These are phyloP conservation scores for Blastocystis sp. DNA, from an alignment of 352 stramenopile genomes.

Conservation along the genomic window DNA sequence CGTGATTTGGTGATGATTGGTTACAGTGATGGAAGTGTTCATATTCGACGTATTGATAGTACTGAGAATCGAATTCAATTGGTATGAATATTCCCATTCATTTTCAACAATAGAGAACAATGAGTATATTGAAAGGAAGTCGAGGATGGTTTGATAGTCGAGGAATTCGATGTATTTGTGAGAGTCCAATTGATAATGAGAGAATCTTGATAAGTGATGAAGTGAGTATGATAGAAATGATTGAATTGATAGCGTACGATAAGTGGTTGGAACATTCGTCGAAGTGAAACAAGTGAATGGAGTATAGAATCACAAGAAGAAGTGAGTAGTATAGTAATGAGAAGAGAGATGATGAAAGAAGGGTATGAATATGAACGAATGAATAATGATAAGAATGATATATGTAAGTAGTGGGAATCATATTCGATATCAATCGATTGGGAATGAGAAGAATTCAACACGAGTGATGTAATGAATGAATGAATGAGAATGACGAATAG, in stretches of 20 bases:
- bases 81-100: not conserved
- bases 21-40: conserved; percentile 9
- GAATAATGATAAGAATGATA: not conserved
- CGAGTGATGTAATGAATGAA: not conserved
- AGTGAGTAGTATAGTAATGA: not conserved
- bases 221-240: not conserved
- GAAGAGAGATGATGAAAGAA: not conserved
- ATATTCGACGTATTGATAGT: not conserved
- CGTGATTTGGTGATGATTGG: conserved; percentile 12
- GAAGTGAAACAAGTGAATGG: not conserved
- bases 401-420: not conserved
- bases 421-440: not conserved
- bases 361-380: not conserved
- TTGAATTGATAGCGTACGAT: not conserved
- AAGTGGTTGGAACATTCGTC: not conserved
- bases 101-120: not conserved
- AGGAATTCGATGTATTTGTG: not conserved
- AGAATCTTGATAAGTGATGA: not conserved
- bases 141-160: not conserved
- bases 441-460: not conserved
- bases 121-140: not conserved
- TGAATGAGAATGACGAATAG: not conserved
- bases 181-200: not conserved
- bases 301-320: not conserved
- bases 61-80: not conserved